Evolutionary conservation across 2,329 filamentous ascomycete species (phyloP), one percentile per base, ranked within the genome.

Genomic region (Aureobasidium sp.): DNA sequence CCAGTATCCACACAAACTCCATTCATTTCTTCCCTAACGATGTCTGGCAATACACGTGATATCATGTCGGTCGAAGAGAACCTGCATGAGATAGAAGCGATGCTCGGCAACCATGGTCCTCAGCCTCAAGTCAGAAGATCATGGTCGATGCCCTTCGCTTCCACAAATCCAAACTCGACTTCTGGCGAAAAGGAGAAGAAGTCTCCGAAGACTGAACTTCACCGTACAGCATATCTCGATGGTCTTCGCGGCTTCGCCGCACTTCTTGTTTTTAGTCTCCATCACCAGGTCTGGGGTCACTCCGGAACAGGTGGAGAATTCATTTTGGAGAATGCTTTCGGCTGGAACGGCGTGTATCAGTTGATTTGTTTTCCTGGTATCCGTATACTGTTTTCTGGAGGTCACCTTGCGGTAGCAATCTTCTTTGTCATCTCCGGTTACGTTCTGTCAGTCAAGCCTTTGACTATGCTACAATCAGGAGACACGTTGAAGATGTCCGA

Each of bases 211-310:
- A 6, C 10, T 9, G 36, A 26, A 15, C 71, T 79, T 15, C 75
- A 80, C 7, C 74, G 76, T 20, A 86, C 84, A 5, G 82, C 83
- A 12, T 85, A 83, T 66, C 77, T 86, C 20, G 86, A 89, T 66
- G 86, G 86, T 17, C 74, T 89, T 17, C 77, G 86, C 68, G 86
- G 86, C 2, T 86, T 88, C 64, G 85, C 86, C 6, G 84, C 86
- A 1, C 78, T 89, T 32, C 69, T 88, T 29, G 86, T 89, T 12
- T 88, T 87, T 70, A 77, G 80, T 66, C 82, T 86, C 58, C 84
- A 87, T 70, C 79, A 87, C 69, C 72, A 82, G 66, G 63, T 73
- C 5, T 86, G 83, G 83, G 79, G 78, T 48, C 85, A 84, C 70
- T 75, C 70, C 62, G 72, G 70, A 32, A 70, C 64, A 1, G 68